Evolutionary conservation across 1,139 yeast species (phyloP), one percentile per base, ranked within the genome.

Genomic region (Blastobotrys elegans): DNA sequence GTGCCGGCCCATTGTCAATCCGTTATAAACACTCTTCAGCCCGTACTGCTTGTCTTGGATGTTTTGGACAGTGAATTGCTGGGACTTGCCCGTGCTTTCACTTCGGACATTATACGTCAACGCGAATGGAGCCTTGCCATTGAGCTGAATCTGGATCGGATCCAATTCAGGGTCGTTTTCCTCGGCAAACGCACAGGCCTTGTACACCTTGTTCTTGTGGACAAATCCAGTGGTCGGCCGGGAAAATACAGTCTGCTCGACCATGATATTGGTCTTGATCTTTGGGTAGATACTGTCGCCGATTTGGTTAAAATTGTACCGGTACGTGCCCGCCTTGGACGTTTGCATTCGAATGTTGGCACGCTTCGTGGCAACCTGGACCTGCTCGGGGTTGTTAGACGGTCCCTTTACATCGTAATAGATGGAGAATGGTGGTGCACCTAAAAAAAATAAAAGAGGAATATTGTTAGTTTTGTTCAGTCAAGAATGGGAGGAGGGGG

Each of bases 371-470:
- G 80, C 74, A 24, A 76, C 81, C 46, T 74, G 80, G 14, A 76
- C 62, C 32, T 69, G 69, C 40, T 56, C 59, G 40, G 53, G 57
- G 60, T 20, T 64, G 27, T 86, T 88, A 57, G 67, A 70, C 2
- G 96, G 94, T 40, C 76, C 71, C 31, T 68, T 69, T 24, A 87
- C 70, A 33, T 80, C 80, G 60, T 89, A 90, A 46, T 79, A 80
- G 34, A 90, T 70, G 8, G 77, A 67, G 57, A 88, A 89, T 27
- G 97, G 97, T 0, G 84, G 74, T 3, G 76, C 68, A 2, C 70
- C n/a, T n/a, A 65, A 49, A 48, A 18, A 31, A 37, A n/a, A n/a
- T n/a, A n/a, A n/a, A n/a, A n/a, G n/a, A n/a, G n/a, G n/a, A 26
- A n/a, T 22, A n/a, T 30, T 18, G 46, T 46, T 35, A 39, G 47